Base-by-base conservation (phyloP, 192 early-diverging fungal species). In the Backusella psychrophila region DNA sequence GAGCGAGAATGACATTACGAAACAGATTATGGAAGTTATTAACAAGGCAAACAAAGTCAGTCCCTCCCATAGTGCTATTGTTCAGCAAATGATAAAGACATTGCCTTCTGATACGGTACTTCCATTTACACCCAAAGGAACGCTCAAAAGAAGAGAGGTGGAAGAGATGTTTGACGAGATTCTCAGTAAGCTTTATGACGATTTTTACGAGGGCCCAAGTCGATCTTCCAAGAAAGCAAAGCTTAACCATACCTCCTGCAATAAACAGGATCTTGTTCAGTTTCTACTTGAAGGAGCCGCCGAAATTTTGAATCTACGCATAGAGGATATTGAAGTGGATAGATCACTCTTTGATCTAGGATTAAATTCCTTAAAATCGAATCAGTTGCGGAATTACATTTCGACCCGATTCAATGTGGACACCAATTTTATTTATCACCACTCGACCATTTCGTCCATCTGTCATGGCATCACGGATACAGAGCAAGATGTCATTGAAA, bases 91-190 rank as follows among this genome's bases (percentile, higher is more conserved):
- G 73, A 39, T 82, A 7, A 42, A 78, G 1, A 75, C 78, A 14
- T 41, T 82, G 1, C 81, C 81, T 14, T 42, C 69, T 14, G 42
- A 66, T 14, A 68, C 41, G 15, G 14, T 39, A 8, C 11, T 81
- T 14, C 66, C 72, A 15, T 0, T 21, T 3, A 75, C 73, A 17
- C 76, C 66, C 56, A 81, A 81, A 38, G 80, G 80, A 49, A 78
- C 76, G 1, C 31, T 77, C 12, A 46, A 26, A 21, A 42, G 80
- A 59, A 82, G 38, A 39, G 38, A 73, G 21, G 84, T 94, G 34
- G 84, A 83, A 3, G 73, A 66, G 14, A 82, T 91, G 84, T 93
- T 90, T 75, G 77, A 76, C 34, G 75, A 83, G 5, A 29, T 39
- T 39, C 38, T 39, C 9, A 11, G 11, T 12, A 39, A 11, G 38